A percentile compares a stretch with the other conserved stretches of the same genome.
Conservation (phyloP, 352 stramenopile genomes). For the Elongisporangium anandrum region DNA sequence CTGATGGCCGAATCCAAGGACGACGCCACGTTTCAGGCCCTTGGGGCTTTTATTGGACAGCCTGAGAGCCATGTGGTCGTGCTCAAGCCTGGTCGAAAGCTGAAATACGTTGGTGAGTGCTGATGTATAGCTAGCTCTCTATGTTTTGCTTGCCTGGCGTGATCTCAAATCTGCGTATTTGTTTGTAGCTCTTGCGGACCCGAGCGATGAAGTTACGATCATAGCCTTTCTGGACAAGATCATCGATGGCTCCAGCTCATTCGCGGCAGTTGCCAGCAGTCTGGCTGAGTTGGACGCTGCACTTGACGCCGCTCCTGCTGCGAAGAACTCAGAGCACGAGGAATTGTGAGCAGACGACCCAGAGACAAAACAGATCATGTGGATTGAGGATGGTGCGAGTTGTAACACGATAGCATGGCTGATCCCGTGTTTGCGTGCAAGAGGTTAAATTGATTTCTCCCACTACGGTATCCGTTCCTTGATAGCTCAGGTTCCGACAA, state of each 20-base stretch:
- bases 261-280: constrained; percentile 22
- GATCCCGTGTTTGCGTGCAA: too few relatives aligned
- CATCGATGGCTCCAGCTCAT: constrained; percentile 50
- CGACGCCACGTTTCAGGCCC: constrained; percentile 26
- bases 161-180: constrained; percentile 1
- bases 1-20: constrained; percentile 29
- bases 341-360: background rate
- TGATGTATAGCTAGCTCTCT: background rate
- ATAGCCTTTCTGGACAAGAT: constrained; percentile 59
- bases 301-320: constrained; percentile 1
- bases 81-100: constrained; percentile 50
- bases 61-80: constrained; percentile 31
- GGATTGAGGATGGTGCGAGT: too few relatives aligned
- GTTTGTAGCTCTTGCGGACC: constrained; percentile 24
- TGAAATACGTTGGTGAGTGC: constrained; percentile 42
- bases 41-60: constrained; percentile 31
- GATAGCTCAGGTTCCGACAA: too few relatives aligned
- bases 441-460: too few relatives aligned
- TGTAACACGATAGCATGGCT: too few relatives aligned
- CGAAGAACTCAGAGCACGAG: background rate
- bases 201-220: constrained; percentile 28
- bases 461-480: too few relatives aligned
- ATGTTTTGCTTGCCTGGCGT: background rate
- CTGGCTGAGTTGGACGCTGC: constrained; percentile 19
- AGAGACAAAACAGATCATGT: too few relatives aligned